phyloP scores from a whole-genome alignment of 2,329 filamentous ascomycete genomes.

The Cladosporium phlei region DNA sequence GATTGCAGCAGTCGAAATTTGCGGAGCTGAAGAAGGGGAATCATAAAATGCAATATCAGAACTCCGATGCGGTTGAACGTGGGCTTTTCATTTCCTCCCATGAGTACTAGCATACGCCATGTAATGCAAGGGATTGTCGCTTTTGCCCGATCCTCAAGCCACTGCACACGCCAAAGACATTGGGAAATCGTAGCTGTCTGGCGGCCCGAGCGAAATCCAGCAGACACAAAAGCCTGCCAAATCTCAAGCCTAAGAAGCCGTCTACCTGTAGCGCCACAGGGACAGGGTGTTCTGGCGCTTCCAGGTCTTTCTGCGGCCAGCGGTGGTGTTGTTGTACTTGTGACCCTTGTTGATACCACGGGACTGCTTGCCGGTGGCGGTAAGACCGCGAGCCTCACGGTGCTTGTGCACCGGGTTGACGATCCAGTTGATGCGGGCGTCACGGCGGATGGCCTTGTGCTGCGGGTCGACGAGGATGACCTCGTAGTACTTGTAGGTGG shows the following conservation, averaged over 20 bases:
- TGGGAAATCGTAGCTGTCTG: slow-evolving; percentile 7
- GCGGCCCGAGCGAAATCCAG: slow-evolving; percentile 4
- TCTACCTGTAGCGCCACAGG: slow-evolving; percentile 95
- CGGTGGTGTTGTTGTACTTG: slow-evolving; percentile 96
- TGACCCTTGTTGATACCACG: slow-evolving; percentile 99
- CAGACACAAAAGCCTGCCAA: slow-evolving; percentile 5
- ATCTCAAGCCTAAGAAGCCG: slow-evolving; percentile 11
- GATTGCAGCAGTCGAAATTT: too few relatives aligned
- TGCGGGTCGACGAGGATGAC: slow-evolving; percentile 99
- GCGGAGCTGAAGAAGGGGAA: too few relatives aligned
- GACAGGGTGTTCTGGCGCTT: slow-evolving; percentile 99
- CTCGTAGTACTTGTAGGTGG: slow-evolving; percentile 99
- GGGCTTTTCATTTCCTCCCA: slow-evolving; percentile 14
- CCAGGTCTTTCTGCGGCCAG: slow-evolving; percentile 99
- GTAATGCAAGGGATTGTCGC: slow-evolving; percentile 6
- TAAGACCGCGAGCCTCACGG: slow-evolving; percentile 95
- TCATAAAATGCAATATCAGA: slow-evolving; percentile 9
- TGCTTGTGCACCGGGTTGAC: slow-evolving; percentile 99
- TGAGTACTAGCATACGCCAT: slow-evolving; percentile 12
- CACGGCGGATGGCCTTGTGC: slow-evolving; percentile 99
- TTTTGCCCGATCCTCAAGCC: slow-evolving; percentile 6
- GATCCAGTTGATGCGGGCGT: slow-evolving; percentile 99
- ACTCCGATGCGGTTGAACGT: slow-evolving; percentile 9
- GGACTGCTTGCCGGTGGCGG: slow-evolving; percentile 98
- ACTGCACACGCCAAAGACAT: slow-evolving; percentile 11